Evolutionary conservation across 257 asterid species (phyloP), one percentile per base, ranked within the genome.

Genomic region (Gentiana macrophylla): DNA sequence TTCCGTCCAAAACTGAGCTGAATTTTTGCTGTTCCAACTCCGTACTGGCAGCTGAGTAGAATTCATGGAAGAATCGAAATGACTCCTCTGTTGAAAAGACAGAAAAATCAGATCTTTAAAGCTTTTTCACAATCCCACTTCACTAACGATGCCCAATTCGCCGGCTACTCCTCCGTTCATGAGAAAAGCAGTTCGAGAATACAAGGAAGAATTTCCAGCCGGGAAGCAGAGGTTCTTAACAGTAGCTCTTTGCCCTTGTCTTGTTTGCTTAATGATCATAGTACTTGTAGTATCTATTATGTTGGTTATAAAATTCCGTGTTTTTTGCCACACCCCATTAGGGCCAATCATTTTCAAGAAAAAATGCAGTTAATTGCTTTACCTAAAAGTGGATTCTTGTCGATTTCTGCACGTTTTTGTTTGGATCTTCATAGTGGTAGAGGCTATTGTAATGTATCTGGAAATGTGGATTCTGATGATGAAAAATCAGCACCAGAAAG

Each of bases 231-330:
- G 70, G 6, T 65, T 61, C 57, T 59, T 84, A 4, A 65, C 68
- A 82, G 90, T 84, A 79, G 86, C 83, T 72, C 87, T 91, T 4
- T 84, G 96, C 64, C 96, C 88, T 8, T 87, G 86, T 67, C 64
- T 84, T 51, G 76, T 78, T 67, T 87, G 89, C 74, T 66, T 79
- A 54, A 59, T 79, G 62, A 78, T 91, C 11, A 36, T 81, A 56
- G 50, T 78, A 58, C 47, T 73, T 55, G 74, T 79, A 38, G 71
- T 79, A 15, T 66, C 84, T 41, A 63, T 81, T 50, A 63, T 83
- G 1, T 79, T 87, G 52, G 47, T 66, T 54, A 37, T 84, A 86
- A 79, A 84, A 65, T 87, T 87, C 84, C 98, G 71, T 53, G 68
- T 80, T 12, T 82, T 59, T 64, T 86, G 95, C 65, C 91, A 80